Evolutionary conservation across 495 filamentous ascomycete species (phyloP), one percentile per base, ranked within the genome.

Genomic region (Penicillium pulvis): DNA sequence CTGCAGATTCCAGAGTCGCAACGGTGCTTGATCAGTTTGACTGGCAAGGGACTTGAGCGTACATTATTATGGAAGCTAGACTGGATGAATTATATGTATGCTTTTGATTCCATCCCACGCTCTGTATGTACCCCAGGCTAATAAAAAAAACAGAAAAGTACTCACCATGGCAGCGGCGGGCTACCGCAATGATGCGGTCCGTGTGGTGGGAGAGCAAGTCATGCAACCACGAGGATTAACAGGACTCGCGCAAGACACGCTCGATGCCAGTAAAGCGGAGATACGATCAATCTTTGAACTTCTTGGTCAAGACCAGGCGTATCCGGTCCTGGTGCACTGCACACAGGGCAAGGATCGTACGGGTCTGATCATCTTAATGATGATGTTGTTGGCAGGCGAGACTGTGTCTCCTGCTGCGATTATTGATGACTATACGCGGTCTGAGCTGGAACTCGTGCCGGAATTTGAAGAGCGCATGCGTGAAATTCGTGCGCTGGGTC

Each of bases 291-390:
- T 83, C 8, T 85, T 88, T 44, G 76, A 81, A 6, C 50, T 83
- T 10, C 69, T 84, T 33, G 75, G 78, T 8, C 60, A 76, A 4
- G 61, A 74, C 6, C 56, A 62, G 4, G 71, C 78, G 16, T 87
- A 86, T 42, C 90, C 90, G 0, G 58, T 85, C 6, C 67, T 93
- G 3, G 66, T 93, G 6, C 91, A 94, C 75, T 95, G 92, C 73
- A 92, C 90, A 4, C 90, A 94, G 66, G 92, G 92, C 36, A 96
- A 96, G 65, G 92, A 95, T 67, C 83, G 90, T 0, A 94, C 91
- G 0, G 92, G 92, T 0, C 74, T 94, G 3, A 75, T 90, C 23
- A 71, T 90, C n/a, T 71, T 87, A 11, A 75, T 95, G 19, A 63
- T 82, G 0, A 70, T 93, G 1, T 66, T 92, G 30, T 69, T 89